Conservation (phyloP, 208 protist species). For the Trypanosoma congolense region DNA sequence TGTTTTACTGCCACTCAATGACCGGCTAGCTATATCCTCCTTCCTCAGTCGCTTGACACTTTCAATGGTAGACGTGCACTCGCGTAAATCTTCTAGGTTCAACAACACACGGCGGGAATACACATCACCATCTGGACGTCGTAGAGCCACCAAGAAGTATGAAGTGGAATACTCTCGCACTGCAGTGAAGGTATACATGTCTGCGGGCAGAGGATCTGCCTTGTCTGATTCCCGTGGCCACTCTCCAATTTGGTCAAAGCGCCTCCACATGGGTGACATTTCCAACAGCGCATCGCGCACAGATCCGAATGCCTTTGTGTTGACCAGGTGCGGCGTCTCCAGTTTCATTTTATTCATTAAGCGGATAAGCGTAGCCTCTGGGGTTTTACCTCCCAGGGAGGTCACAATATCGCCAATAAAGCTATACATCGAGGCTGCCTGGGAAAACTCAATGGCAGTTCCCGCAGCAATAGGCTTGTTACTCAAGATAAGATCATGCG, state of each 20-base stretch:
- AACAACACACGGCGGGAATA: slow-evolving; percentile 31
- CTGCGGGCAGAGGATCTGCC: slow-evolving; percentile 12
- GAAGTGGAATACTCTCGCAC: slow-evolving; percentile 18
- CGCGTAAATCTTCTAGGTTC: slow-evolving; percentile 12
- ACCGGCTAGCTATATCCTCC: slow-evolving; percentile 18
- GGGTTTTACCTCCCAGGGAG: slow-evolving; percentile 10
- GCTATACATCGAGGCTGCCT: slow-evolving; percentile 24
- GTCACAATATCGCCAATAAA: slow-evolving; percentile 19
- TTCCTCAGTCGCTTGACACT: slow-evolving; percentile 11
- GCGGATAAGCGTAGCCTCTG: slow-evolving; percentile 16
- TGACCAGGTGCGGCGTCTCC: slow-evolving; percentile 16
- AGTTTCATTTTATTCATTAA: slow-evolving; percentile 13
- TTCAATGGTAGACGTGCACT: slow-evolving; percentile 22
- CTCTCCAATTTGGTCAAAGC: slow-evolving; percentile 17
- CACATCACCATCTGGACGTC: slow-evolving; percentile 44
- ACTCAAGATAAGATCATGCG: slow-evolving; percentile 14
- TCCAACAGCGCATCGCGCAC: slow-evolving; percentile 11
- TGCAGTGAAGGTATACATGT: slow-evolving; percentile 22
- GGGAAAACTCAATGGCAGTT: slow-evolving; percentile 33
- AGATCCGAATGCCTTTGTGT: slow-evolving; percentile 18
- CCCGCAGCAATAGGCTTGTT: slow-evolving; percentile 14
- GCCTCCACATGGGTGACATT: slow-evolving; percentile 18
- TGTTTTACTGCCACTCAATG: not conserved
- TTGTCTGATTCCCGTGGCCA: slow-evolving; percentile 26
- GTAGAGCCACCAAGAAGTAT: slow-evolving; percentile 44